Base-by-base conservation (phyloP, 1,284 basidiomycete species). In the Cutaneotrichosporon mucoides region DNA sequence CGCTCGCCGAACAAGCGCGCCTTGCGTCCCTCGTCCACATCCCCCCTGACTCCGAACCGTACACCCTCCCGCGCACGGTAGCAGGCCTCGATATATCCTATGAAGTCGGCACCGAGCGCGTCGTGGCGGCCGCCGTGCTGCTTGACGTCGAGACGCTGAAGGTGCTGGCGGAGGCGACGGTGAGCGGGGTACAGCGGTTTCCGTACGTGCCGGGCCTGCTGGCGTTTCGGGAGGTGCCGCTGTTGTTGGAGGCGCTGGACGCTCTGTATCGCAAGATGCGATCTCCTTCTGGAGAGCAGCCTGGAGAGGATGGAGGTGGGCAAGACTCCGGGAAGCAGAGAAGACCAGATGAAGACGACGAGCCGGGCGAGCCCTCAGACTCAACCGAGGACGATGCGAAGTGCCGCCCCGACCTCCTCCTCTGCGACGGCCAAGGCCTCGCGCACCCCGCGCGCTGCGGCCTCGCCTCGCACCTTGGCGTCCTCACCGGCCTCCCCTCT, bases 391-490 rank as follows among this genome's bases (percentile, higher is more conserved):
- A 24, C 24, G 24, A 24, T 2, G 24, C 2, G 2, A 24, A 3
- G 24, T 3, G 24, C 24, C 24, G 24, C 2, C 54, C 54, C 8
- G 54, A 48, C 15, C 16, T 55, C 6, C 45, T 55, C 5, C 24
- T 55, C 12, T 55, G 54, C 33, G 54, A 55, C 33, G 54, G 54
- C 6, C 54, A 55, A 46, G 54, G 54, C 3, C 8, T 55, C 2
- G 54, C 54, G 6, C 54, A 55, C 33, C 54, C 54, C 9, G 54
- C 45, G 8, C 45, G 54, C 4, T 55, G 54, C n/a, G 54, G 54
- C 3, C 54, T 55, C 34, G 54, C 54, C 3, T 47, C n/a, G 24
- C 54, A 55, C 24, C 37, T 55, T 1, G 54, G 54, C 16, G 54
- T 55, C 10, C 54, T 48, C 1, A 46, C 45, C 15, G 37, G 35